Base-by-base conservation (phyloP, 202 grass and related monocot genomes). In the Digitaria exilis region DNA sequence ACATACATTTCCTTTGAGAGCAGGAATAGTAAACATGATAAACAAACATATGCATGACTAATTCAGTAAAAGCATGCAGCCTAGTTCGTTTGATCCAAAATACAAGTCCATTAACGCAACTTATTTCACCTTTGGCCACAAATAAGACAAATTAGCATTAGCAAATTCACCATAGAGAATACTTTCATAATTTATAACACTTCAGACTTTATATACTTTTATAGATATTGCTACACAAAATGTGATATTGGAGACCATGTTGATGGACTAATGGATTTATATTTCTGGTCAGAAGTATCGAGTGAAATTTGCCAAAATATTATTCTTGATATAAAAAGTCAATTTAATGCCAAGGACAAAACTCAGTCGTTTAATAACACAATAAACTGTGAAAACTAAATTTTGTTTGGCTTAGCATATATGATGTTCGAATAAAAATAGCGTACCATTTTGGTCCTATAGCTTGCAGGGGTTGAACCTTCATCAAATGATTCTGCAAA, bases 401-500 rank as follows among this genome's bases (percentile, higher is more conserved):
- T 31, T 76, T 29, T 64, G 17, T 39, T 64, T 84, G 44, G 86
- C 18, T 60, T 45, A 15, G 46, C 7, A 2, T 62, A 71, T 52
- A 78, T 57, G 58, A 65, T 52, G 10, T 29, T 55, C 3, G 21
- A 73, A 77, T 35, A 69, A 77, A 70, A 79, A 80, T 41, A 17
- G 17, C 84, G 14, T 96, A 99, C 96, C 84, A 67, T 66, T 77
- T 92, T 88, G 58, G 86, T 58, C 74, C 85, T 87, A 86, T 92
- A 91, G 82, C 84, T 88, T 45, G 70, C 71, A 55, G 73, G 77
- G 51, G 82, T 81, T 69, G 78, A 86, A 44, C 25, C 76, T 86
- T 91, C 91, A 90, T 94, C 75, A 67, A 92, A 91, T 84, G 79
- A 67, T 73, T 89, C 96, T 99, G 86, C 37, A 89, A 87, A 82